Conservation (phyloP, 2,329 filamentous ascomycete genomes). For the Claviceps sp. region DNA sequence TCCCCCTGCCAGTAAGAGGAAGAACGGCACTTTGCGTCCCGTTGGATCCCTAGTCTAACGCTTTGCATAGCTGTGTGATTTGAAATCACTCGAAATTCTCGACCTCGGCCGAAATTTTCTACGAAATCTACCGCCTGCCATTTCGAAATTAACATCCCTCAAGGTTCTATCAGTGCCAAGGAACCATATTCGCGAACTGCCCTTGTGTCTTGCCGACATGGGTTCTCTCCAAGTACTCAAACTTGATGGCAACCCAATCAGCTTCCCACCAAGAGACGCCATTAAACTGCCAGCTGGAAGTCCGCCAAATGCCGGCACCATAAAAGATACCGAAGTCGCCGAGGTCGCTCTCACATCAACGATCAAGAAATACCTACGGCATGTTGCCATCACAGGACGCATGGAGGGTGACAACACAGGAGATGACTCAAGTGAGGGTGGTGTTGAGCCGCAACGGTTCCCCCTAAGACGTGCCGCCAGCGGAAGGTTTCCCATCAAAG, state of each 20-base stretch:
- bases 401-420: slow-evolving; percentile 42
- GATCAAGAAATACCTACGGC: slow-evolving; percentile 47
- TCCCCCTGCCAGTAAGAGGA: slow-evolving; percentile 38
- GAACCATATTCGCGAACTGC: slow-evolving; percentile 76
- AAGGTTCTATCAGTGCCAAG: slow-evolving; percentile 81
- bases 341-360: slow-evolving; percentile 46
- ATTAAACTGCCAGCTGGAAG: slow-evolving; percentile 44
- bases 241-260: slow-evolving; percentile 75
- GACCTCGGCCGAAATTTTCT: slow-evolving; percentile 86
- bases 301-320: slow-evolving; percentile 39
- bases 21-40: slow-evolving; percentile 1
- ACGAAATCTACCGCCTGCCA: slow-evolving; percentile 60
- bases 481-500: slow-evolving; percentile 55
- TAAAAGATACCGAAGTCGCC: slow-evolving; percentile 47
- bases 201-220: slow-evolving; percentile 78
- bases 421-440: slow-evolving; percentile 57
- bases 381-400: slow-evolving; percentile 36
- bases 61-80: slow-evolving; percentile 57
- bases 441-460: slow-evolving; percentile 61
- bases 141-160: slow-evolving; percentile 67
- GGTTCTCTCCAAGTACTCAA: slow-evolving; percentile 78
- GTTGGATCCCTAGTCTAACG: slow-evolving; percentile 12
- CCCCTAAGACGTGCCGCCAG: slow-evolving; percentile 48
- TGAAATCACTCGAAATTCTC: slow-evolving; percentile 79
- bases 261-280: slow-evolving; percentile 61